Conservation (phyloP, 1,139 yeast genomes). For the Diutina sp. region DNA sequence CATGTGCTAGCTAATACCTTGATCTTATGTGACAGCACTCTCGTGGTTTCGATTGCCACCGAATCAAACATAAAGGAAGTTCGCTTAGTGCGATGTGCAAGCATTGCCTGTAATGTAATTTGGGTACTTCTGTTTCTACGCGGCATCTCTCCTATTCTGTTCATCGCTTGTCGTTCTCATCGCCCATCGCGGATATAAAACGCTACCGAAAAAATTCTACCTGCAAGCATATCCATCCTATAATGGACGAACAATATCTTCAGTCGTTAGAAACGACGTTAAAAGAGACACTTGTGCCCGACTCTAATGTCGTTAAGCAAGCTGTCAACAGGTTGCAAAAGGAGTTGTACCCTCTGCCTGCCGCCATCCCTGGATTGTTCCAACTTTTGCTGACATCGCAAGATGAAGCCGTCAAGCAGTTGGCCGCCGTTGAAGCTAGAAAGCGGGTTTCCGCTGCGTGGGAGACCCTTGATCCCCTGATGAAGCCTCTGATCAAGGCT, state of each 20-base stretch:
- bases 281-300: conserved; percentile 64
- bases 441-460: conserved; percentile 68
- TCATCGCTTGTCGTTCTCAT: not conserved
- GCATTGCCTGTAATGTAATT: too few species aligned
- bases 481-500: conserved; percentile 50
- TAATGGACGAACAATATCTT: conserved; percentile 24
- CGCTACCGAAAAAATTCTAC: not conserved
- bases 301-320: conserved; percentile 53
- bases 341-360: conserved; percentile 61
- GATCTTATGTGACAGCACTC: too few species aligned
- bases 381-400: conserved; percentile 63
- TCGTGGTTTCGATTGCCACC: too few species aligned
- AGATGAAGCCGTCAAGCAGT: conserved; percentile 55
- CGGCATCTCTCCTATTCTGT: not conserved
- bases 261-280: conserved; percentile 67
- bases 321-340: conserved; percentile 68
- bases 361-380: conserved; percentile 70
- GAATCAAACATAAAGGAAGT: too few species aligned
- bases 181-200: conserved; percentile 1
- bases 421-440: conserved; percentile 93
- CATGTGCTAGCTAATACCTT: too few species aligned
- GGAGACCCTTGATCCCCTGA: conserved; percentile 41
- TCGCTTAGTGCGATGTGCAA: too few species aligned
- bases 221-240: not conserved
- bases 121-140: too few species aligned